Conservation (phyloP, 1,284 basidiomycete species). For the Crepidotus sp. region DNA sequence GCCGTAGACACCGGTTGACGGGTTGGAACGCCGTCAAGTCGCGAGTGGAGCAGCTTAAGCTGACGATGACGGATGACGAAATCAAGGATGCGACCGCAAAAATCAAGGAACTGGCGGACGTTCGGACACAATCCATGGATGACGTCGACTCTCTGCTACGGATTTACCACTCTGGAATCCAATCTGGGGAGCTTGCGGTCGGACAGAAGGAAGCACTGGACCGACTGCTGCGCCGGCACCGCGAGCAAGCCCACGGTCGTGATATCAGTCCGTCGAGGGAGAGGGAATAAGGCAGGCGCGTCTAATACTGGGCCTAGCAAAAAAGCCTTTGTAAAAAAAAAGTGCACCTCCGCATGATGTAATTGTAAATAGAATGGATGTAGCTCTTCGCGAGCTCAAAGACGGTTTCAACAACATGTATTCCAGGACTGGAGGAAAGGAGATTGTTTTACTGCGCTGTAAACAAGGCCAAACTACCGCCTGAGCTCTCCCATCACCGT, state of each 20-base stretch:
- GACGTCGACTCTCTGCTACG: constrained; percentile 97
- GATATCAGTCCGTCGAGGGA: constrained; percentile 24
- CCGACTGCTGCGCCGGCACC: constrained; percentile 68
- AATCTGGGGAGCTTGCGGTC: constrained; percentile 77
- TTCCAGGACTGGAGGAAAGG: not conserved
- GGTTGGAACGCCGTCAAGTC: constrained; percentile 99
- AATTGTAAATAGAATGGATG: not conserved
- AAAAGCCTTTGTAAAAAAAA: constrained; percentile 2
- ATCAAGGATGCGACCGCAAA: constrained; percentile 98
- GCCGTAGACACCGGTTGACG: constrained; percentile 75
- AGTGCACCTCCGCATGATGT: constrained; percentile 7
- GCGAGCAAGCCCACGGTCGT: constrained; percentile 35
- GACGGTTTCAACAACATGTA: too few species aligned
- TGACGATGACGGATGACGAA: constrained; percentile 80
- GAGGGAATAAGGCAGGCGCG: constrained; percentile 4
- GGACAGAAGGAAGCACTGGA: constrained; percentile 86
- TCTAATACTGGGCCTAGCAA: not conserved
- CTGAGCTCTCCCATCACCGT: constrained; percentile 5
- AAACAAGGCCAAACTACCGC: constrained; percentile 7
- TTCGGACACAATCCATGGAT: constrained; percentile 97
- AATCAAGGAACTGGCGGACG: constrained; percentile 99
- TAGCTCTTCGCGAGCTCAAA: too few species aligned
- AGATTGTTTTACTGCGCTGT: not conserved
- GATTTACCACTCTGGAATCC: constrained; percentile 87
- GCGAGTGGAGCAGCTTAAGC: constrained; percentile 93